Conservation (phyloP, 1,284 basidiomycete species). For the Sanguinoderma infundibulare region DNA sequence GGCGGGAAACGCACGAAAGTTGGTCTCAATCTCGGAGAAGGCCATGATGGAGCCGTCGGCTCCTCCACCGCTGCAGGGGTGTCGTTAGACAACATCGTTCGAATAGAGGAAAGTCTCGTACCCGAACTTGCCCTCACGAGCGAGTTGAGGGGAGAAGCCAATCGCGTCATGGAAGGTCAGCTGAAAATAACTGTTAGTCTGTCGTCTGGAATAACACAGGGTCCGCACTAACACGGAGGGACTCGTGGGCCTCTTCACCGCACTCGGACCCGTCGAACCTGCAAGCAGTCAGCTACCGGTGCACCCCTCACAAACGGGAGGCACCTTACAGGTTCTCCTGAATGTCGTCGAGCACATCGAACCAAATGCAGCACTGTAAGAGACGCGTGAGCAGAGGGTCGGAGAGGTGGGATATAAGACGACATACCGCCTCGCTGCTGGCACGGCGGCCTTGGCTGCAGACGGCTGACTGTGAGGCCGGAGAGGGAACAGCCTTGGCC, state of each 20-base stretch:
- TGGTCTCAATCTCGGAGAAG: constrained; percentile 18
- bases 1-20: constrained; percentile 14
- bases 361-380: constrained; percentile 16
- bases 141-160: neutral
- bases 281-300: neutral
- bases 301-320: neutral
- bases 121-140: neutral
- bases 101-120: neutral
- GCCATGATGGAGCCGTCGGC: constrained; percentile 36
- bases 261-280: constrained; percentile 5
- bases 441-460: constrained; percentile 23
- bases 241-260: constrained; percentile 5
- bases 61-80: constrained; percentile 29
- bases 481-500: constrained; percentile 7
- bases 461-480: constrained; percentile 5
- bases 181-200: constrained; percentile 2
- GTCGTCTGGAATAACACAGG: neutral
- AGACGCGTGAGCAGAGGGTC: neutral
- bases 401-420: neutral
- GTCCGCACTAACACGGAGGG: constrained; percentile 13
- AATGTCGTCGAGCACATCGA: constrained; percentile 18
- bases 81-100: neutral
- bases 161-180: constrained; percentile 6
- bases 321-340: constrained; percentile 7
- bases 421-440: constrained; percentile 20